Base-by-base conservation (phyloP, 2,329 filamentous ascomycete species). In the Phialophora verrucosa region DNA sequence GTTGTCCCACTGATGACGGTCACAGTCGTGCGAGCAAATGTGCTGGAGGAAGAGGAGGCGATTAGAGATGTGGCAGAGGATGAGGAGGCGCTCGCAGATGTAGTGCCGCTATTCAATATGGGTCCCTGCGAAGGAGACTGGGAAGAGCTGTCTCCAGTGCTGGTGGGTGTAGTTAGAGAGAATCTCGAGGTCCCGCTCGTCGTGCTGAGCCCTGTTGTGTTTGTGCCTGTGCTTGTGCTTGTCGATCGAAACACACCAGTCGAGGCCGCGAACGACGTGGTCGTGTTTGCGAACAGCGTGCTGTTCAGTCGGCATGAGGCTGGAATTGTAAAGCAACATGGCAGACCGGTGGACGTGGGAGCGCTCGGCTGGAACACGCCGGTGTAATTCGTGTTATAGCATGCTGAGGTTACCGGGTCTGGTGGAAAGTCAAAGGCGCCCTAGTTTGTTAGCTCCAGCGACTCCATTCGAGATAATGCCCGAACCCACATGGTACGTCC, bases 291-390 rank as follows among this genome's bases (percentile, higher is more conserved):
- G 12, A 42, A 51, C 44, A 42, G 25, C 27, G 63, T 62, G 44
- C 62, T 67, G 38, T 64, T 66, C 12, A 47, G 25, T 29, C 60
- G 59, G 50, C 66, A 71, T 10, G 68, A 71, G 7, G 55, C 64
- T 2, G 70, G 68, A 29, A 67, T 67, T 8, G 65, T 68, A 44
- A 70, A 67, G 44, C 70, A 72, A 47, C 69, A 72, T 0, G 70
- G 69, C n/a, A 70, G 57, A 31, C 61, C 63, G 53, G 51, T 65
- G 20, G 62, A 64, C 8, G 67, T 57, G 6, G 59, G 35, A 17
- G 65, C 57, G 23, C 42, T 61, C 3, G 65, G 63, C 38, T 63
- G 53, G 27, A 70, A 66, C 5, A 63, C 67, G 11, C 69, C 68
- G 25, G 55, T 64, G 32, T 71, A 70, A 49, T 66, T 64, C n/a